These are phyloP conservation scores for Anaeramoeba ignava DNA, from an alignment of 78 protist genomes.

Conservation along the genomic window DNA sequence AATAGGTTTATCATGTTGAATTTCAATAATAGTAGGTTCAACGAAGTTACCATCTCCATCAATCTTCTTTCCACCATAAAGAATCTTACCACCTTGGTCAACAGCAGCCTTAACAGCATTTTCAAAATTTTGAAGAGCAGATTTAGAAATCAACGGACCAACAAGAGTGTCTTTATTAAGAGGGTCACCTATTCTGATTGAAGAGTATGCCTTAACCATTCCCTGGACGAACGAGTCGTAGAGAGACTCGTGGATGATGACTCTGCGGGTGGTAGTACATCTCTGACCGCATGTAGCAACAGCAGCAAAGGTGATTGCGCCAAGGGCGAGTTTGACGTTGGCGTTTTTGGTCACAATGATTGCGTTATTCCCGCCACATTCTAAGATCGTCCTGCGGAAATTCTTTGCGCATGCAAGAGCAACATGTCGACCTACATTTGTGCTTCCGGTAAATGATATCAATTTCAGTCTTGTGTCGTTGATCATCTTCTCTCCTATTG, in stretches of 20 bases:
- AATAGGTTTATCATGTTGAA: constrained; percentile 24
- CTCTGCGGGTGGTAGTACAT: constrained; percentile 69
- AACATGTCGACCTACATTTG: constrained; percentile 53
- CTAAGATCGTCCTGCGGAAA: constrained; percentile 52
- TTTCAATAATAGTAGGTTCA: constrained; percentile 63
- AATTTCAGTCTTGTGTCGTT: constrained; percentile 45
- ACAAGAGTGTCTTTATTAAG: constrained; percentile 36
- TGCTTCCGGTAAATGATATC: constrained; percentile 76
- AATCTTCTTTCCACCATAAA: constrained; percentile 58
- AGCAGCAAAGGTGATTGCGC: constrained; percentile 45
- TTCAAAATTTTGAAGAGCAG: constrained; percentile 54
- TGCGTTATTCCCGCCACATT: constrained; percentile 85
- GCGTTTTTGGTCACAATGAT: constrained; percentile 29
- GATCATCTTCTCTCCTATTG: constrained; percentile 30
- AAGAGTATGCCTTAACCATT: constrained; percentile 45
- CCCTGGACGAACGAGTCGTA: constrained; percentile 49
- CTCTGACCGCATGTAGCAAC: constrained; percentile 85
- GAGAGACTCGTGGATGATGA: constrained; percentile 55
- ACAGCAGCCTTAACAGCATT: constrained; percentile 42
- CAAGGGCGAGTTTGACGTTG: constrained; percentile 66
- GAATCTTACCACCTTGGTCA: constrained; percentile 63
- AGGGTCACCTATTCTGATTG: constrained; percentile 55
- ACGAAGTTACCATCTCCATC: constrained; percentile 57
- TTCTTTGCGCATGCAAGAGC: neutral
- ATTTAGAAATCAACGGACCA: constrained; percentile 69